These are phyloP conservation scores for Schoenoplectus tabernaemontani DNA, from an alignment of 202 grass and related monocot species.

Conservation along the genomic window DNA sequence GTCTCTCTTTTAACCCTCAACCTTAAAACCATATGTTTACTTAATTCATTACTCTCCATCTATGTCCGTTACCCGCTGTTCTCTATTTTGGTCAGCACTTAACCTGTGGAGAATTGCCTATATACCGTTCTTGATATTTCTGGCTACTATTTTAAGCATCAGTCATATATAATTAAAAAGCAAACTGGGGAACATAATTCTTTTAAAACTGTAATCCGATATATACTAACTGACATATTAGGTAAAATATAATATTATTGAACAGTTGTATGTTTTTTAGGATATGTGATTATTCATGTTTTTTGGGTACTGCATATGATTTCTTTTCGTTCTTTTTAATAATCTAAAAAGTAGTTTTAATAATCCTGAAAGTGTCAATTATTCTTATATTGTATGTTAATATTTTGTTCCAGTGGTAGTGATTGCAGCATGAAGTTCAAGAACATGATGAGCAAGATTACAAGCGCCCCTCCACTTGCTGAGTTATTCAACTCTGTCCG, in stretches of 20 bases:
- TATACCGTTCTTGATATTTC: neutral
- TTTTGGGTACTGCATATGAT: neutral
- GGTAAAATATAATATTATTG: too few species aligned
- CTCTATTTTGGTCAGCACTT: neutral
- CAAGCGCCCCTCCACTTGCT: slow-evolving; percentile 38
- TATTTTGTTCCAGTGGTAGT: slow-evolving; percentile 45
- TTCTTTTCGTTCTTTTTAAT: neutral
- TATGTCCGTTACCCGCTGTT: neutral
- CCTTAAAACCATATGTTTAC: neutral
- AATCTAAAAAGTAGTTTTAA: neutral
- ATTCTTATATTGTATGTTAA: neutral
- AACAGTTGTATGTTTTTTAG: too few species aligned
- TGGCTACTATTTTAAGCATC: neutral
- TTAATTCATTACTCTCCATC: neutral
- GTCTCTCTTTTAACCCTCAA: neutral
- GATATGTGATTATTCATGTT: neutral
- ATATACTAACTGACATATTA: too few species aligned
- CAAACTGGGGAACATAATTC: too few species aligned
- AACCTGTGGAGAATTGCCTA: neutral
- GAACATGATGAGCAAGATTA: slow-evolving; percentile 76
- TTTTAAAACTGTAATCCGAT: too few species aligned
- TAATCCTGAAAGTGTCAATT: neutral
- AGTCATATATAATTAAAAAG: neutral
- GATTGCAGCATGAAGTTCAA: slow-evolving; percentile 73
- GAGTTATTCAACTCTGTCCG: slow-evolving; percentile 91